Percentiles rank a stretch among this genome's conserved stretches.
Conservation (phyloP, 495 filamentous ascomycete genomes). For the Trichocladium antarcticum region DNA sequence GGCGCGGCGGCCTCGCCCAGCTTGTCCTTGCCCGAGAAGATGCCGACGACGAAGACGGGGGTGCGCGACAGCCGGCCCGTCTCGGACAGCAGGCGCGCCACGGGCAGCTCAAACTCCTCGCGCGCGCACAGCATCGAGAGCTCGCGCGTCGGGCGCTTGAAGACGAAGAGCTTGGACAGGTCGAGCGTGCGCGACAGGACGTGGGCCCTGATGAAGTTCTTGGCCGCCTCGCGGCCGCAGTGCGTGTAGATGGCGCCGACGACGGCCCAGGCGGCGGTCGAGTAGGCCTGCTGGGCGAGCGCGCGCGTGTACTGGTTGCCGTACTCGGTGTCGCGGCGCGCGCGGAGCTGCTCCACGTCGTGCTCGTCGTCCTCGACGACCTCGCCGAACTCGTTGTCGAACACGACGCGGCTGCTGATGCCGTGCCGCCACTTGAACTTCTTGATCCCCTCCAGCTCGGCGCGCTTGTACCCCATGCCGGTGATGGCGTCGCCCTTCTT, state of each 20-base stretch:
- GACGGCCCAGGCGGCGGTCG: slow-evolving; percentile 66
- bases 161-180: slow-evolving; percentile 64
- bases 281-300: slow-evolving; percentile 29
- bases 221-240: slow-evolving; percentile 54
- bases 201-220: slow-evolving; percentile 72
- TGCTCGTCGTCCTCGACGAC: slow-evolving; percentile 20
- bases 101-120: slow-evolving; percentile 78
- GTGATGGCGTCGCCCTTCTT: slow-evolving; percentile 44
- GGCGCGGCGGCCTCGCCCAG: slow-evolving; percentile 74
- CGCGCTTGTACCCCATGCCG: slow-evolving; percentile 32
- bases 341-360: not conserved
- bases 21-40: slow-evolving; percentile 79
- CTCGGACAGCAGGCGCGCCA: slow-evolving; percentile 77
- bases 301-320: slow-evolving; percentile 23
- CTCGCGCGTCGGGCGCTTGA: slow-evolving; percentile 71
- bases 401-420: slow-evolving; percentile 57
- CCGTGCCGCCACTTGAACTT: slow-evolving; percentile 55
- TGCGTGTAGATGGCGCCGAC: slow-evolving; percentile 79
- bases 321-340: slow-evolving; percentile 15
- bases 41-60: slow-evolving; percentile 90
- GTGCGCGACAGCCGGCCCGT: slow-evolving; percentile 71
- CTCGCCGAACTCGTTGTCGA: slow-evolving; percentile 74
- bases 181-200: slow-evolving; percentile 71
- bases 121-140: slow-evolving; percentile 67
- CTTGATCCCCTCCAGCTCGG: slow-evolving; percentile 25